Percentiles rank a stretch among this genome's conserved stretches.
These are phyloP conservation scores for Trifolium pratense DNA, from an alignment of 306 rosid genomes.

Conservation along the genomic window DNA sequence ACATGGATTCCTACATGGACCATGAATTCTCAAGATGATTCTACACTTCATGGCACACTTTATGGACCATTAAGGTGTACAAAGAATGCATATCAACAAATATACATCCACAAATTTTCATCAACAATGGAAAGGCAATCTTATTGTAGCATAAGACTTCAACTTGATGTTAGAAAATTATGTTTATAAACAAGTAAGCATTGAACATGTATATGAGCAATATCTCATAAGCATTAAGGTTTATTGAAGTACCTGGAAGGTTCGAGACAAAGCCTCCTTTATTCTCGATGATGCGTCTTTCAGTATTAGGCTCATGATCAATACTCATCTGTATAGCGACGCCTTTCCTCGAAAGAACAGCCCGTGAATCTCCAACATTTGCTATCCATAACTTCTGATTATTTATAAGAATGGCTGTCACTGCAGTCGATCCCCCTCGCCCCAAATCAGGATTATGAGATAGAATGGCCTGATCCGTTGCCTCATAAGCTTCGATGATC, in stretches of 20 bases:
- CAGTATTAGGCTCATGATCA: constrained; percentile 91
- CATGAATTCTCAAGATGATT: no score
- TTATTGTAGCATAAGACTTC: not conserved
- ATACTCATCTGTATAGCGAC: constrained; percentile 63
- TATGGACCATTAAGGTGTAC: not conserved
- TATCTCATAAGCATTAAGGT: constrained; percentile 38
- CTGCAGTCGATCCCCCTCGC: constrained; percentile 82
- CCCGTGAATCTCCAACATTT: constrained; percentile 84
- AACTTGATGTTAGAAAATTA: not conserved
- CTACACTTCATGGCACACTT: no score
- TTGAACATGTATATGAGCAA: constrained; percentile 1
- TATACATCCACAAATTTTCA: not conserved
- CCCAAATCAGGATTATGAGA: constrained; percentile 75
- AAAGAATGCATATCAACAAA: not conserved
- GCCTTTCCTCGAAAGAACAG: constrained; percentile 72
- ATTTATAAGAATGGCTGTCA: constrained; percentile 69
- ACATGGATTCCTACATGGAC: not conserved
- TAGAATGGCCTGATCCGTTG: constrained; percentile 74
- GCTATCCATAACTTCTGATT: constrained; percentile 70
- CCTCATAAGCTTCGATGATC: constrained; percentile 64
- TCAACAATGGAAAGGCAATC: not conserved
- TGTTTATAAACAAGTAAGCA: not conserved
- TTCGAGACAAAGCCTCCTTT: constrained; percentile 94
- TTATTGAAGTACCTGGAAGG: constrained; percentile 77
- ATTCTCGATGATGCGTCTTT: constrained; percentile 74